Evolutionary conservation across 1,284 basidiomycete genomes (phyloP).

Genomic region (Sporisorium reilianum): DNA sequence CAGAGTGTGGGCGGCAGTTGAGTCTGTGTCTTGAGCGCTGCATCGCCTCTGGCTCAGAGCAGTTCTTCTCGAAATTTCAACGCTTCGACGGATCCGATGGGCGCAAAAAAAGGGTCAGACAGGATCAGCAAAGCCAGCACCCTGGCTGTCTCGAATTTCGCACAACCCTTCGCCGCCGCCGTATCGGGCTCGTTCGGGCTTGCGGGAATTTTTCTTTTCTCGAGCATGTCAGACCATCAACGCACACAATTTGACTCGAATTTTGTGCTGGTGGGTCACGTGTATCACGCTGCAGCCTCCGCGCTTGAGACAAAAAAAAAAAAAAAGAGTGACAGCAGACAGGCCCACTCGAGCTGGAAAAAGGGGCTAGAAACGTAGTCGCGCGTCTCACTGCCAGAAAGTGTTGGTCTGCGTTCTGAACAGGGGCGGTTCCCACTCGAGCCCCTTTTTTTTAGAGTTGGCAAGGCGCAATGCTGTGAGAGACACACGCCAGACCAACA

Average conservation of each 20-base stretch:
- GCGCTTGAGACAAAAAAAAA: neutral
- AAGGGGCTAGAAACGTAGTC: neutral
- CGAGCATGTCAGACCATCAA: neutral
- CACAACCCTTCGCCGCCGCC: neutral
- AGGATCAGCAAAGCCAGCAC: neutral
- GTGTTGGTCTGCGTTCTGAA: conserved; percentile 2
- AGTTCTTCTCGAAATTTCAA: conserved; percentile 12
- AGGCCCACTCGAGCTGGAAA: neutral
- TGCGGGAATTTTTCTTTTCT: neutral
- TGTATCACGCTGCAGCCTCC: neutral
- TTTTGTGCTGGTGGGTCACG: neutral
- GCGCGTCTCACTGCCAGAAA: neutral
- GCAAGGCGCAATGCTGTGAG: neutral
- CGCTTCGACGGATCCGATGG: conserved; percentile 27
- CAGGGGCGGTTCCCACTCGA: neutral
- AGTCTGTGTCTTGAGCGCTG: neutral
- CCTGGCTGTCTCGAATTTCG: neutral
- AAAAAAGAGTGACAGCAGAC: neutral
- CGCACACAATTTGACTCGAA: neutral
- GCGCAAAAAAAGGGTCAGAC: neutral
- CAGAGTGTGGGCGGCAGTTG: neutral
- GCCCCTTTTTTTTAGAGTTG: neutral
- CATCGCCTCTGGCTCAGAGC: neutral
- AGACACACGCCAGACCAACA: neutral
- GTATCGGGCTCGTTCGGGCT: conserved; percentile 10